phyloP scores from a whole-genome alignment of 2,329 filamentous ascomycete species.

The Davidsoniella neocaledoniae region DNA sequence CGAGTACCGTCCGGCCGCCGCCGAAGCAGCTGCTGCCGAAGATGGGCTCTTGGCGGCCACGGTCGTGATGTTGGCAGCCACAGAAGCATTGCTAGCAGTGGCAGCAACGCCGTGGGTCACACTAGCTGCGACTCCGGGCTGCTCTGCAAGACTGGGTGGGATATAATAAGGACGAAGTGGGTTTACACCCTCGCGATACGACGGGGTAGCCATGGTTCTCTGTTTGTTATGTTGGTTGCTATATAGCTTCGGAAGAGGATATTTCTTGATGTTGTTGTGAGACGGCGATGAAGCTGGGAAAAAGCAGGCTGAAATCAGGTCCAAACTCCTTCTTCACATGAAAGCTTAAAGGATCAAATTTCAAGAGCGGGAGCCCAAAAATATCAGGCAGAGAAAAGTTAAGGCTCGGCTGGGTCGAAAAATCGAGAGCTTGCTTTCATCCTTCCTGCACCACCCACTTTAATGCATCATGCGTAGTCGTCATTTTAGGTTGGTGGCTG shows the following conservation, averaged over 20 bases:
- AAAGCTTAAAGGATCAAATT: background rate
- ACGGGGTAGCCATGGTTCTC: constrained; percentile 20
- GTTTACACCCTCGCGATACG: constrained; percentile 36
- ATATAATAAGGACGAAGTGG: constrained; percentile 57
- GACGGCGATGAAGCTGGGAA: background rate
- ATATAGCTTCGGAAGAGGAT: background rate
- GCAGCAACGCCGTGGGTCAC: constrained; percentile 20
- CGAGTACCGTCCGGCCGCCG: constrained; percentile 24
- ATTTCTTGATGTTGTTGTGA: background rate
- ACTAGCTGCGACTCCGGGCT: constrained; percentile 19
- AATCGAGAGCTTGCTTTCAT: constrained; percentile 13
- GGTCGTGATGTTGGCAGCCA: constrained; percentile 16
- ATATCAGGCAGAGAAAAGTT: constrained; percentile 2
- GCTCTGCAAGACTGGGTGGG: constrained; percentile 37
- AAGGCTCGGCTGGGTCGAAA: constrained; percentile 11
- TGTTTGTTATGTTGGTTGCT: background rate
- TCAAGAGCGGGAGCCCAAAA: constrained; percentile 10
- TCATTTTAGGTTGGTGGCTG: constrained; percentile 8
- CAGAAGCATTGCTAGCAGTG: constrained; percentile 27
- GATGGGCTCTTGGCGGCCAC: constrained; percentile 28
- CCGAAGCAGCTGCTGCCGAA: constrained; percentile 1
- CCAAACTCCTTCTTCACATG: background rate
- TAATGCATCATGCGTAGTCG: constrained; percentile 9
- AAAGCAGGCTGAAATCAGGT: background rate
- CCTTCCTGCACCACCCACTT: constrained; percentile 2